Base-by-base conservation (phyloP, 169 alveolate genomes). In the Plasmodium gaboni region DNA sequence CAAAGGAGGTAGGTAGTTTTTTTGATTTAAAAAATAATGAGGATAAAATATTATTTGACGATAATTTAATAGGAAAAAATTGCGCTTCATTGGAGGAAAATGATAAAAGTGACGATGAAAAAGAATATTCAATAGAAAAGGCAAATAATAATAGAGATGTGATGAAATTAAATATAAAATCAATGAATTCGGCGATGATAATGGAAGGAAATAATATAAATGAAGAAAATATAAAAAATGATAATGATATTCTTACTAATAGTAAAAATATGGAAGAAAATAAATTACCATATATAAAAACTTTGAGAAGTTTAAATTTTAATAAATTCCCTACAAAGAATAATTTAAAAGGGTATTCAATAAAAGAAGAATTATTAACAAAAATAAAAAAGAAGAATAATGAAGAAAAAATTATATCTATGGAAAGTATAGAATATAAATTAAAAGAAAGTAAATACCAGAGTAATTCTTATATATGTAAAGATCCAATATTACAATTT, bases 261-360 rank as follows among this genome's bases (percentile, higher is more conserved):
- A 72, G 42, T 19, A 55, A 15, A 12, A 19, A 8, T 13, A 4
- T 42, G n/a, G 10, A 38, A 38, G 46, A 38, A 38, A 38, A 38
- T 38, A 73, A 22, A 38, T 44, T 26, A 57, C 59, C 28, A 73
- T 17, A n/a, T 24, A 60, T 9, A 19, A 59, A 24, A 55, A 1
- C 59, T 9, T 53, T 72, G 38, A 51, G 85, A 55, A 78, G 57
- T 48, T 12, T 61, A 53, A 78, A 64, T 15, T 64, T 13, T 2
- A 55, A 44, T 22, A 48, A 10, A 6, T 44, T 68, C 57, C 38
- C 83, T 60, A 68, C 55, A 71, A 61, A 65, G n/a, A 69, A 32
- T 28, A 80, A 72, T 50, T 68, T 80, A 28, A 22, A 76, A 69
- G 68, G 64, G 6, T 64, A 76, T 64, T 63, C 88, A 61, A 63